These are phyloP conservation scores for Cucumis melo DNA, from an alignment of 306 rosid genomes.

Conservation along the genomic window DNA sequence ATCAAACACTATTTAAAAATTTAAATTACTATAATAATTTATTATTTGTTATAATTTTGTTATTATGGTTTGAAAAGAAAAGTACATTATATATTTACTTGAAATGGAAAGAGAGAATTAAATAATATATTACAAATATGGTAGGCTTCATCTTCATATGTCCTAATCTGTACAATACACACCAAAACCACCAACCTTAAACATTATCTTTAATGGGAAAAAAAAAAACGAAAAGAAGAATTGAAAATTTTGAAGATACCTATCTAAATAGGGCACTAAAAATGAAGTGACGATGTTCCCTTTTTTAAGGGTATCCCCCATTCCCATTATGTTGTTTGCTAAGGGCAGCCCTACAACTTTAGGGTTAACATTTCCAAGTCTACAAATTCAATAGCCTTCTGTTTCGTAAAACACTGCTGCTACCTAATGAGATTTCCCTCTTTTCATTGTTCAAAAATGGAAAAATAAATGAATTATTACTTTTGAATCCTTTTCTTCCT, in stretches of 20 bases:
- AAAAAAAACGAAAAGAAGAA: too few species aligned
- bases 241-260: background rate
- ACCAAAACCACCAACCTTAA: background rate
- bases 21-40: too few species aligned
- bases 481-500: background rate
- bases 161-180: background rate
- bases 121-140: background rate
- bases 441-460: background rate
- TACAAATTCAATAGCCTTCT: background rate
- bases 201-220: background rate
- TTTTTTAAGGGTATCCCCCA: background rate
- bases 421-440: background rate
- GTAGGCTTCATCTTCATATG: background rate
- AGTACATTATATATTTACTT: background rate
- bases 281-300: background rate
- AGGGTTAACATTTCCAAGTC: conserved; percentile 1
- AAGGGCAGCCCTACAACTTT: background rate
- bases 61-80: too few species aligned
- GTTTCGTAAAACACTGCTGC: background rate
- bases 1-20: too few species aligned
- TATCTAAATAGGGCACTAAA: background rate
- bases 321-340: background rate
- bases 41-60: too few species aligned
- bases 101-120: background rate
- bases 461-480: too few species aligned